Percentiles rank a stretch among this genome's conserved stretches.
Conservation (phyloP, 208 protist genomes). For the Trichomonas gallinae region DNA sequence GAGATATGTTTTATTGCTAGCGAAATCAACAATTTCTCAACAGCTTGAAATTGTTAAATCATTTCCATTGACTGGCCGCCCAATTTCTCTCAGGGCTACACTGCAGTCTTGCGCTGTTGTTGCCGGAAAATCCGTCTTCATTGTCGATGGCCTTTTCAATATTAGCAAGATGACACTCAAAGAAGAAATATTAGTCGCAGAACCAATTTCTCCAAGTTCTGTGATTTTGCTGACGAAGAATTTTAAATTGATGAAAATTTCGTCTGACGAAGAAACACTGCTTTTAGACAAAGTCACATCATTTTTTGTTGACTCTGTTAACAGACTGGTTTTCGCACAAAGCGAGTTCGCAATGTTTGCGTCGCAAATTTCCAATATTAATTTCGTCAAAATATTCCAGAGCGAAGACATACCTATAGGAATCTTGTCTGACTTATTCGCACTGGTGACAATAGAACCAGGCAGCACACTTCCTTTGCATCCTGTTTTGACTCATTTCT, state of each 20-base stretch:
- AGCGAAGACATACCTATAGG: neutral
- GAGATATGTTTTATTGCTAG: neutral
- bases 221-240: neutral
- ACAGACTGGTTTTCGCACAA: neutral
- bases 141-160: neutral
- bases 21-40: neutral
- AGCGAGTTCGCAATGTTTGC: neutral
- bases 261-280: neutral
- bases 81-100: neutral
- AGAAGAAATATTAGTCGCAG: neutral
- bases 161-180: neutral
- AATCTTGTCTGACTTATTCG: neutral
- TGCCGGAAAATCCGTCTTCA: neutral
- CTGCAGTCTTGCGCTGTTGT: neutral
- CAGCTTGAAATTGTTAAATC: neutral
- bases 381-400: neutral
- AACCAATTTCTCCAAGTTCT: neutral
- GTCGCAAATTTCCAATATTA: neutral
- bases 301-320: neutral
- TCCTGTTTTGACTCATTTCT: neutral
- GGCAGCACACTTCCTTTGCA: neutral
- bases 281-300: neutral
- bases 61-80: neutral
- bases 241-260: neutral
- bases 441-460: neutral